Conservation (phyloP, 2,329 filamentous ascomycete genomes). For the Talaromyces sp. region DNA sequence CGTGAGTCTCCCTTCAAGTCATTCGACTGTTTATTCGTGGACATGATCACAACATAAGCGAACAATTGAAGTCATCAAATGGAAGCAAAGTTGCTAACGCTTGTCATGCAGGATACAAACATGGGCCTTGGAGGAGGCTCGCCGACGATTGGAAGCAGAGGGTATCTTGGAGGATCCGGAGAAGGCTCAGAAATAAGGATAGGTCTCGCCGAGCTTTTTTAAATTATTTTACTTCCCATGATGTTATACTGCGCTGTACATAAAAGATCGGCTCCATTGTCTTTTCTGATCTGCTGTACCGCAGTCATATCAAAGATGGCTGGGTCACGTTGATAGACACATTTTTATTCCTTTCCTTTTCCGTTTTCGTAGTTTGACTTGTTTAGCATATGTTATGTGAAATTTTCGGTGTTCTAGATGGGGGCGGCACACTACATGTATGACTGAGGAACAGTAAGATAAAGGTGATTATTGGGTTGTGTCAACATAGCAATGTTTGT, state of each 20-base stretch:
- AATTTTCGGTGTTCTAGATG: neutral
- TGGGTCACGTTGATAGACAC: constrained; percentile 36
- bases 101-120: constrained; percentile 80
- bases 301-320: constrained; percentile 21
- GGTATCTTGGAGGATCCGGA: constrained; percentile 82
- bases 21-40: neutral
- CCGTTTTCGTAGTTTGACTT: constrained; percentile 11
- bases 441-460: neutral
- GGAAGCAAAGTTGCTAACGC: neutral
- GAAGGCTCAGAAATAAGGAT: constrained; percentile 53
- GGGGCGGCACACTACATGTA: neutral
- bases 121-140: constrained; percentile 96
- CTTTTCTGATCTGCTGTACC: constrained; percentile 30
- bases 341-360: constrained; percentile 30
- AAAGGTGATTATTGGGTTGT: neutral
- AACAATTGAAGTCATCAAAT: neutral
- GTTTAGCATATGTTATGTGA: constrained; percentile 1
- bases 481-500: neutral
- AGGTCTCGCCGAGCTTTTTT: constrained; percentile 1
- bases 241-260: constrained; percentile 40
- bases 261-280: constrained; percentile 34
- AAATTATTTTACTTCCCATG: constrained; percentile 21
- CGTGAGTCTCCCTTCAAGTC: constrained; percentile 63
- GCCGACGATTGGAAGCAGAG: constrained; percentile 91
- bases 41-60: neutral